Conservation (phyloP, 345 rosid species). For the Kandelia obovata region DNA sequence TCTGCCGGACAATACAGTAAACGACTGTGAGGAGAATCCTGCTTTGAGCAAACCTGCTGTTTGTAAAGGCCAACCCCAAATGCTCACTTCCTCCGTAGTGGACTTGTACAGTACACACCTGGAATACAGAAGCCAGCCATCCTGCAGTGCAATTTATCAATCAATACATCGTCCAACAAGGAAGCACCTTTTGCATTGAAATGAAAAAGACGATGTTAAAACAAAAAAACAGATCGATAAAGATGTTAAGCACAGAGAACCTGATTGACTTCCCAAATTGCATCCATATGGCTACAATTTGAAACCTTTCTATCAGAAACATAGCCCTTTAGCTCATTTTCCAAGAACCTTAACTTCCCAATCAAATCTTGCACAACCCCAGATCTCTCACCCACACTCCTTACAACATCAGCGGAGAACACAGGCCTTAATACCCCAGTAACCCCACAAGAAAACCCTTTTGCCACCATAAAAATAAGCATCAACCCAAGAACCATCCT, state of each 20-base stretch:
- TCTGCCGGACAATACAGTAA: slow-evolving; percentile 69
- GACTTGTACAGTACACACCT: slow-evolving; percentile 70
- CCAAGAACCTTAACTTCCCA: slow-evolving; percentile 44
- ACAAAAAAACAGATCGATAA: background rate
- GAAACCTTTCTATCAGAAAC: slow-evolving; percentile 32
- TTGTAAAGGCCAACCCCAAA: slow-evolving; percentile 99
- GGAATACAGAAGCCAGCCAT: slow-evolving; percentile 54
- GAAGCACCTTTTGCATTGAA: background rate
- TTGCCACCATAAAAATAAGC: slow-evolving; percentile 38
- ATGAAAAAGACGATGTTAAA: background rate
- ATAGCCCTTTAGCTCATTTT: slow-evolving; percentile 42
- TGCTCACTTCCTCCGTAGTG: slow-evolving; percentile 63
- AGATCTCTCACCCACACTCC: slow-evolving; percentile 48
- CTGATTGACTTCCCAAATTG: slow-evolving; percentile 67
- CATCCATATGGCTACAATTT: slow-evolving; percentile 48
- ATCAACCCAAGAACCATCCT: slow-evolving; percentile 35
- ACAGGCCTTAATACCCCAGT: slow-evolving; percentile 37
- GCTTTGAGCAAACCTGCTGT: slow-evolving; percentile 63
- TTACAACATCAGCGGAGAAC: slow-evolving; percentile 46
- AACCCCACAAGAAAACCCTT: slow-evolving; percentile 41
- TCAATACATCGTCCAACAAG: background rate
- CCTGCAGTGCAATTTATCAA: slow-evolving; percentile 28
- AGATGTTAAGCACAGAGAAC: slow-evolving; percentile 25
- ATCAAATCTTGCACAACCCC: slow-evolving; percentile 29
- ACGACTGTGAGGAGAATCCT: slow-evolving; percentile 50